Base-by-base conservation (phyloP, 306 rosid genomes). In the Malus orientalis region DNA sequence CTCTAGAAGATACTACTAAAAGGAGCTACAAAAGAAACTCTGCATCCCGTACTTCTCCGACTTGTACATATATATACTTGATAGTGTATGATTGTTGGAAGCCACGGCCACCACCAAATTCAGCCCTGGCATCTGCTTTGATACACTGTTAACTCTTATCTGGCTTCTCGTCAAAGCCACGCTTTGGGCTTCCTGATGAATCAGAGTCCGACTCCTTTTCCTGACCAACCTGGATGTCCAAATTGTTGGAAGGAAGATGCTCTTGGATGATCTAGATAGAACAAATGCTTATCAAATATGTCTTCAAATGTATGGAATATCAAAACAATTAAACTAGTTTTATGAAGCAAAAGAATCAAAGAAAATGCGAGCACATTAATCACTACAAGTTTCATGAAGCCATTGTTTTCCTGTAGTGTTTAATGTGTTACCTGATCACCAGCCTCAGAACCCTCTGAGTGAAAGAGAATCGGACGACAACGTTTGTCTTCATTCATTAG, bases 401-500 rank as follows among this genome's bases (percentile, higher is more conserved):
- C 12, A 58, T 22, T 23, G 30, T 11, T 22, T 61, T 61, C 36
- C 14, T 27, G 36, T 61, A 16, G 9, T 59, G 49, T 32, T 51
- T 16, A 36, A 19, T 38, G 33, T 65, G 18, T 79, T 81, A 93
- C 98, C 97, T 89, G 92, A 81, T 87, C 88, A 42, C 85, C 70
- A 53, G 86, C 83, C 75, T 87, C 97, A 83, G 88, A 89, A 79
- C 93, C 95, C 80, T 88, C 97, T 23, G 93, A 91, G 70, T 86
- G 89, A 30, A 93, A 93, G 88, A 93, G 92, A 81, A 91, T 93
- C 0, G 97, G 98, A 78, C 97, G 89, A 80, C 98, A 93, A 55
- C 91, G 89, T 81, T 93, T 93, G 71, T 93, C 98, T 84, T 93
- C 97, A 71, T 89, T 91, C 98, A 91, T 91, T 76, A 91, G 81